Conservation (phyloP, 1,284 basidiomycete genomes). For the Boletus holoroseus region DNA sequence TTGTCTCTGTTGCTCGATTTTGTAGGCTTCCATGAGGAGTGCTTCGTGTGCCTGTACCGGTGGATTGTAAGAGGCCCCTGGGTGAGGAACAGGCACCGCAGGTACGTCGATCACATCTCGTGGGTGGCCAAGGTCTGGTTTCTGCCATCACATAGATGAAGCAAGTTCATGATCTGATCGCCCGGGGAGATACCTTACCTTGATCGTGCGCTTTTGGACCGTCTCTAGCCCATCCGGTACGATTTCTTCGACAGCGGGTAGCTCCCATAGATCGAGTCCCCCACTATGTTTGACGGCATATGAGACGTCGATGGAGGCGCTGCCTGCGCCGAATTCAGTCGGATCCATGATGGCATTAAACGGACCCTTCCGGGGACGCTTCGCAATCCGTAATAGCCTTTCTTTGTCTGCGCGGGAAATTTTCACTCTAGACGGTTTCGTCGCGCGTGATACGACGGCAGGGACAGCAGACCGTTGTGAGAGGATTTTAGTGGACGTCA, state of each 20-base stretch:
- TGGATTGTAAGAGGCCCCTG: slow-evolving; percentile 94
- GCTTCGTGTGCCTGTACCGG: slow-evolving; percentile 70
- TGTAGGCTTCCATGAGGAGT: slow-evolving; percentile 67
- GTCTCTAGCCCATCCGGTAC: slow-evolving; percentile 41
- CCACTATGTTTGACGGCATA: slow-evolving; percentile 69
- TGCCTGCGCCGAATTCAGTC: slow-evolving; percentile 57
- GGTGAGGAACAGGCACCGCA: slow-evolving; percentile 72
- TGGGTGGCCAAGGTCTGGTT: slow-evolving; percentile 45
- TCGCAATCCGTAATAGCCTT: slow-evolving; percentile 67
- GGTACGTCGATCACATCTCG: slow-evolving; percentile 54
- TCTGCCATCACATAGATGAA: slow-evolving; percentile 31
- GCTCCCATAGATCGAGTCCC: slow-evolving; percentile 67
- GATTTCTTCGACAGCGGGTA: slow-evolving; percentile 33
- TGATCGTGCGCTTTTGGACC: slow-evolving; percentile 43
- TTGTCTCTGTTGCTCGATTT: slow-evolving; percentile 59
- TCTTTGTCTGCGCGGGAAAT: slow-evolving; percentile 64
- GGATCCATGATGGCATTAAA: slow-evolving; percentile 66
- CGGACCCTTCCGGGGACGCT: slow-evolving; percentile 61
- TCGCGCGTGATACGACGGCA: slow-evolving; percentile 61
- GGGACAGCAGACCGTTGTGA: slow-evolving; percentile 80
- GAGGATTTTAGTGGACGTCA: slow-evolving; percentile 81
- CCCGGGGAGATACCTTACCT: slow-evolving; percentile 36
- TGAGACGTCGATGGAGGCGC: slow-evolving; percentile 54
- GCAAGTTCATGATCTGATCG: not conserved
- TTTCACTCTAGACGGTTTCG: slow-evolving; percentile 31